Evolutionary conservation across 768 basidiomycete species (phyloP), one percentile per base, ranked within the genome.

Genomic region (Russula sp.): DNA sequence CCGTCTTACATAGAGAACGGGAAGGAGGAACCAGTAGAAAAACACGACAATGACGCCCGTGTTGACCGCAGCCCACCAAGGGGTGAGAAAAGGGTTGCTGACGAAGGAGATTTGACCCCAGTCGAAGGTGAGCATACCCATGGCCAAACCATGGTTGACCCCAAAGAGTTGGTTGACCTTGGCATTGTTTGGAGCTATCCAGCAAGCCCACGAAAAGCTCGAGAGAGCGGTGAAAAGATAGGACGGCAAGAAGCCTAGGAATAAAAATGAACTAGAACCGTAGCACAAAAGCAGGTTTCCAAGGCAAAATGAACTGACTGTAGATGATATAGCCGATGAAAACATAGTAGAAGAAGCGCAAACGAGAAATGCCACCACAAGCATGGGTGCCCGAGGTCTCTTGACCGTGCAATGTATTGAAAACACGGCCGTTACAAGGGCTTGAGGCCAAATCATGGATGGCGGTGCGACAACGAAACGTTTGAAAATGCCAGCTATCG

Each of bases 11-110:
- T 89, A 86, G 44, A 90, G 72, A 30, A 82, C 69, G 1, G 89
- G 88, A 5, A 82, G 78, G 57, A 88, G 68, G 73, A 89, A 68
- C 86, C 78, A 91, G 76, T 86, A 88, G 75, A 91, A 83, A 74
- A 87, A 79, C 5, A 85, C 75, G 69, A 90, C 85, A 28, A 86
- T 84, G 55, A 71, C 76, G 3, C 80, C 73, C 58, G 89, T 77
- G 73, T 91, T 90, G 14, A 86, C 88, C 71, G 87, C 84, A 5
- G 88, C 88, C 88, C 88, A 90, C 88, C 88, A 92, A 2, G 90
- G 90, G 11, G 87, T 84, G 5, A 86, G 84, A 53, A 92, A 83
- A 0, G 90, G 90, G 28, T 82, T 83, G 58, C 83, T 84, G 71
- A 85, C 6, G 6, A 30, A 30, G 30, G 30, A 4, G 64, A 88